Conservation (phyloP, 306 rosid genomes). For the Nissolia schottii region DNA sequence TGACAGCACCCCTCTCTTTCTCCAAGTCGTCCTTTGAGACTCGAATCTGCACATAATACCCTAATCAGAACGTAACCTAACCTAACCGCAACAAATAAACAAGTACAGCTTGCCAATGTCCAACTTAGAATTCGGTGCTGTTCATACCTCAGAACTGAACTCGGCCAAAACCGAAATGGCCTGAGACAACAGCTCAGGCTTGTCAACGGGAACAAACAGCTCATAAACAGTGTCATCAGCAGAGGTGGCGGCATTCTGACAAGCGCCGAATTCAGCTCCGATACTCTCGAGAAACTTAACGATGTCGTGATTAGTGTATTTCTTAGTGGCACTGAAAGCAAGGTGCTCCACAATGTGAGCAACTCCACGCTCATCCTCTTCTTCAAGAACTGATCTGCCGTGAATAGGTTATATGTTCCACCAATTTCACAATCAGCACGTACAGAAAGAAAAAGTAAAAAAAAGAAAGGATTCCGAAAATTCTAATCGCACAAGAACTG, state of each 20-base stretch:
- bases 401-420: background rate
- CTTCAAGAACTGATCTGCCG: constrained; percentile 95
- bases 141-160: constrained; percentile 84
- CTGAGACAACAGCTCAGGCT: constrained; percentile 73
- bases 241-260: constrained; percentile 90
- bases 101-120: background rate
- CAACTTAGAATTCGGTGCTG: background rate
- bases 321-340: constrained; percentile 86
- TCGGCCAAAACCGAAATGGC: constrained; percentile 88
- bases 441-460: background rate
- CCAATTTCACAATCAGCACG: background rate
- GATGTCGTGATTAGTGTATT: constrained; percentile 82
- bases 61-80: background rate
- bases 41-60: constrained; percentile 54
- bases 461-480: background rate
- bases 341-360: constrained; percentile 98
- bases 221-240: constrained; percentile 86
- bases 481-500: background rate
- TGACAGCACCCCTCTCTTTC: constrained; percentile 92
- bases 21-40: constrained; percentile 78
- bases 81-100: background rate
- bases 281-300: constrained; percentile 85
- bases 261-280: constrained; percentile 95
- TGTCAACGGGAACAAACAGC: constrained; percentile 91
- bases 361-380: constrained; percentile 95